These are phyloP conservation scores for Phoenix roebelenii DNA, from an alignment of 176 grass and related monocot species.

Conservation along the genomic window DNA sequence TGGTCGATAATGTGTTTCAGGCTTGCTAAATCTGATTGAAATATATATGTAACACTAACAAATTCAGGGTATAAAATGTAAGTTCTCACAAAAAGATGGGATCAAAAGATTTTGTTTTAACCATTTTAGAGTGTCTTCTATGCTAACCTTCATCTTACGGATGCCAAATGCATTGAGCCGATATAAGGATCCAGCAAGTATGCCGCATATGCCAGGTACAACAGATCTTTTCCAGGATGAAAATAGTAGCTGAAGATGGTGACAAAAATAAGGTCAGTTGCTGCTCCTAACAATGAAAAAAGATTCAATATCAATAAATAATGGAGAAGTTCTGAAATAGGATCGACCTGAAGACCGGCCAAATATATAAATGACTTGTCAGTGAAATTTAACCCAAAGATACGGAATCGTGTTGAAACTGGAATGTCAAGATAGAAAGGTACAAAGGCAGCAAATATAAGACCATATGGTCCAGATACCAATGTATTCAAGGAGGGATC, in stretches of 20 bases:
- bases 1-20: no score
- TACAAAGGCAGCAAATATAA: constrained; percentile 88
- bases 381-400: constrained; percentile 57
- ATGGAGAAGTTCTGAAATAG: constrained; percentile 13
- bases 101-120: no score
- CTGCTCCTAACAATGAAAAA: not conserved
- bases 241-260: constrained; percentile 63
- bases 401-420: constrained; percentile 59
- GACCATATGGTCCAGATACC: constrained; percentile 78
- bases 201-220: constrained; percentile 78
- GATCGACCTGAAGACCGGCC: constrained; percentile 77
- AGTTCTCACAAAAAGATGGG: no score
- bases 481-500: constrained; percentile 51
- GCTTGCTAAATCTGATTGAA: no score
- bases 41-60: no score
- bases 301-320: not conserved
- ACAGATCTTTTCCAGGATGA: constrained; percentile 70
- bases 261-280: constrained; percentile 27
- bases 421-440: constrained; percentile 95
- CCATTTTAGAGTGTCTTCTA: not conserved
- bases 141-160: constrained; percentile 68
- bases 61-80: no score
- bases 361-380: constrained; percentile 94
- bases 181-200: constrained; percentile 67
- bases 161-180: constrained; percentile 77